Conservation (phyloP, 2,329 filamentous ascomycete genomes). For the Xylariales sp. region DNA sequence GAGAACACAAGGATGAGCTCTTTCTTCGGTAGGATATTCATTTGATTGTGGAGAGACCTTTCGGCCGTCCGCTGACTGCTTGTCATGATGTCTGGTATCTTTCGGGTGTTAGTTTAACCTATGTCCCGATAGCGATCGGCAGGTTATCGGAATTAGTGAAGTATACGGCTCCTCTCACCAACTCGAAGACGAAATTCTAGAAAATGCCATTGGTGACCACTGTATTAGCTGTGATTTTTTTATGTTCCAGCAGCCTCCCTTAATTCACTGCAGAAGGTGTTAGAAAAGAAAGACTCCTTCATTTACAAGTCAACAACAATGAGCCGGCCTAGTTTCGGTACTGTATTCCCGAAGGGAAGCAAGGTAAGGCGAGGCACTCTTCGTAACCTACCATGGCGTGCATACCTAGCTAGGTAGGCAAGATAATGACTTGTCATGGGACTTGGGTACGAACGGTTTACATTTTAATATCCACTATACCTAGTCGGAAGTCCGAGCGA, state of each 20-base stretch:
- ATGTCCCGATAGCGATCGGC: too few species aligned
- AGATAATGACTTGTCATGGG: not conserved
- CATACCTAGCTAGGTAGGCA: not conserved
- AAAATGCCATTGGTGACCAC: too few species aligned
- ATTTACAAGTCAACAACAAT: not conserved
- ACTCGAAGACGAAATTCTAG: too few species aligned
- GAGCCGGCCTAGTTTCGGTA: not conserved
- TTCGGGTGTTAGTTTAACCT: not conserved
- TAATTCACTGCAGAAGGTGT: not conserved
- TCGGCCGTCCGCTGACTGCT: slow-evolving; percentile 26
- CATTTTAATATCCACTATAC: not conserved
- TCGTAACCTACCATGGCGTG: not conserved
- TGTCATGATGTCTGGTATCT: slow-evolving; percentile 18
- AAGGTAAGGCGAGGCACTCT: not conserved
- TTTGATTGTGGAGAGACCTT: slow-evolving; percentile 33
- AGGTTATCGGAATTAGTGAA: too few species aligned
- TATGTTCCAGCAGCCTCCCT: not conserved
- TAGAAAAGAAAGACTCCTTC: not conserved
- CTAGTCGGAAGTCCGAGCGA: not conserved
- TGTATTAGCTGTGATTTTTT: too few species aligned
- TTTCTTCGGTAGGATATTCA: slow-evolving; percentile 13
- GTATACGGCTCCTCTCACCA: too few species aligned
- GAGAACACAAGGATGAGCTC: slow-evolving; percentile 21
- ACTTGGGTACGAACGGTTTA: not conserved
- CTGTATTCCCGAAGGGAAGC: not conserved